A percentile compares a stretch with the other conserved stretches of the same genome.
These are phyloP conservation scores for Ceratobasidium sp. DNA, from an alignment of 1,284 basidiomycete species.

Conservation along the genomic window DNA sequence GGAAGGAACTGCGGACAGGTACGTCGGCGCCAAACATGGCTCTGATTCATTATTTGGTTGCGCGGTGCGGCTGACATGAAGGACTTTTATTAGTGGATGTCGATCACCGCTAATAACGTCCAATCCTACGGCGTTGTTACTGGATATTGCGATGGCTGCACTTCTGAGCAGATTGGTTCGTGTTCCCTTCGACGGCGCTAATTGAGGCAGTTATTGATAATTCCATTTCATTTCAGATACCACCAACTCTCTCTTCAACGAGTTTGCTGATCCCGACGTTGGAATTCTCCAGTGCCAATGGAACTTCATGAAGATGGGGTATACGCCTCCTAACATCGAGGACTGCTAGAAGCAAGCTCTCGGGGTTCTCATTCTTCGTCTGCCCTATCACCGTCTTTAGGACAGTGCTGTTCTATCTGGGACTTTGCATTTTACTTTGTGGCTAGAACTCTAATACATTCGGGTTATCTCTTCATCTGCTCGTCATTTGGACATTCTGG, in stretches of 20 bases:
- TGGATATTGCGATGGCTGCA: constrained; percentile 13
- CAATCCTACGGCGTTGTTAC: constrained; percentile 1
- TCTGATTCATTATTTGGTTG: neutral
- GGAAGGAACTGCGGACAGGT: constrained; percentile 32
- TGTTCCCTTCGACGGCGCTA: neutral
- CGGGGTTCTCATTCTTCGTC: neutral
- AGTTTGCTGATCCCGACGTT: constrained; percentile 3
- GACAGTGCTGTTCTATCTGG: neutral
- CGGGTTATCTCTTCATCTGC: neutral
- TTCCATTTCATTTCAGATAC: neutral
- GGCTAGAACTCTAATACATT: constrained; percentile 6
- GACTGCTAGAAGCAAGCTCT: constrained; percentile 23
- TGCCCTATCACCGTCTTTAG: neutral
- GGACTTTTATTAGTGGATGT: constrained; percentile 11
- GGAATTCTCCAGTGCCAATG: constrained; percentile 7
- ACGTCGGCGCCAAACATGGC: neutral
- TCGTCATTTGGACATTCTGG: neutral
- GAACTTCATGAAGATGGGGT: constrained; percentile 36
- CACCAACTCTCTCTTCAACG: neutral
- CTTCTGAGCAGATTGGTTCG: constrained; percentile 14
- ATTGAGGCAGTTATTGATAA: neutral
- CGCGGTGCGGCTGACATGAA: neutral
- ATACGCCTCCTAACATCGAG: neutral
- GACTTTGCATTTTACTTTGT: neutral
- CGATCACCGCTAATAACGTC: neutral